These are phyloP conservation scores for Thelonectria rubi DNA, from an alignment of 2,329 filamentous ascomycete genomes.

Conservation along the genomic window DNA sequence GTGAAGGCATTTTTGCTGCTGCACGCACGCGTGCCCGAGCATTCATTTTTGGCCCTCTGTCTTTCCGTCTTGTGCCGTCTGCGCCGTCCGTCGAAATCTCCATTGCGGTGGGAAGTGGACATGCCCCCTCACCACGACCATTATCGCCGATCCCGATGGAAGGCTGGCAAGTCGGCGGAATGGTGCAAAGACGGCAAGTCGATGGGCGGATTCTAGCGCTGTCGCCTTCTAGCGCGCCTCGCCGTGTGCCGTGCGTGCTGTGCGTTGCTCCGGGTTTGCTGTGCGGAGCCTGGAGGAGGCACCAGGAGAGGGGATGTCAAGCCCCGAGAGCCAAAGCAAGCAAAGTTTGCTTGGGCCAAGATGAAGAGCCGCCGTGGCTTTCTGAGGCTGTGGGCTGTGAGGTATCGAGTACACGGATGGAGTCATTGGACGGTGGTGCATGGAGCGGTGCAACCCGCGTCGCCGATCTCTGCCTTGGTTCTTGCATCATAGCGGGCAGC, in stretches of 20 bases:
- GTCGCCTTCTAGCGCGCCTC: conserved; percentile 4
- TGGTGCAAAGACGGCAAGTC: conserved; percentile 1
- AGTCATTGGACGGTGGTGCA: not conserved
- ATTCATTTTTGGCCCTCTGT: no score
- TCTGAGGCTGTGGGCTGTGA: not conserved
- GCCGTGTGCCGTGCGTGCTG: no score
- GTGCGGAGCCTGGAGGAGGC: conserved; percentile 10
- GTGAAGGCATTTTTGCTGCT: no score
- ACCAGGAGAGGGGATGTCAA: not conserved
- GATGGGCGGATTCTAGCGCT: conserved; percentile 18
- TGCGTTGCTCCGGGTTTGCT: not conserved
- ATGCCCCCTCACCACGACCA: conserved; percentile 2
- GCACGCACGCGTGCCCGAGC: no score
- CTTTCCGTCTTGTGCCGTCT: conserved; percentile 5
- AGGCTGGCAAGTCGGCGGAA: conserved; percentile 28
- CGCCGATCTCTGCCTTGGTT: conserved; percentile 26
- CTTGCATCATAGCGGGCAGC: conserved; percentile 10
- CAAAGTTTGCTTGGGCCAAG: conserved; percentile 6
- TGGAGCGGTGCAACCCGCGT: conserved; percentile 16
- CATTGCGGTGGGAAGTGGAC: conserved; percentile 21
- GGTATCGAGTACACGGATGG: conserved; percentile 10
- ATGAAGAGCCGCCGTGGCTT: not conserved
- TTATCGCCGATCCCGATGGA: conserved; percentile 36
- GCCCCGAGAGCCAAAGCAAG: not conserved
- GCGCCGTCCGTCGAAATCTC: conserved; percentile 28